phyloP scores from a whole-genome alignment of 108 stramenopile species.

The Nitzschia sp. region DNA sequence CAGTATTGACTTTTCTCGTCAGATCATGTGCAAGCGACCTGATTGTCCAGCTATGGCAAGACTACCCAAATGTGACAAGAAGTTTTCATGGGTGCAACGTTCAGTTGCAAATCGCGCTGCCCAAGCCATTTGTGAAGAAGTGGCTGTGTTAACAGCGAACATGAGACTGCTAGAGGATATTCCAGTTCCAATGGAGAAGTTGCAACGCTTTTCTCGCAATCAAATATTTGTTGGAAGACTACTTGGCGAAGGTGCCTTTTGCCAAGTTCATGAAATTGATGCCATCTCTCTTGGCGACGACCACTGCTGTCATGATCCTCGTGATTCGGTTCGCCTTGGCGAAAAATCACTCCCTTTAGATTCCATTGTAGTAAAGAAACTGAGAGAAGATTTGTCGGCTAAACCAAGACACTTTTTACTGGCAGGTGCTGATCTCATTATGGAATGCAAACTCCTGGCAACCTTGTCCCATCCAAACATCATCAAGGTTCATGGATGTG shows the following conservation, averaged over 20 bases:
- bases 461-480: constrained; percentile 68
- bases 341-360: constrained; percentile 1
- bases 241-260: constrained; percentile 26
- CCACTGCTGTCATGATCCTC: constrained; percentile 2
- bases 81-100: background rate
- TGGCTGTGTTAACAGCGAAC: background rate
- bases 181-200: background rate
- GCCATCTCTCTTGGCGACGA: background rate
- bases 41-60: too few species aligned
- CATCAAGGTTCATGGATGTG: constrained; percentile 56
- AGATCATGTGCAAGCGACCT: too few species aligned
- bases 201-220: constrained; percentile 3
- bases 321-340: too few species aligned
- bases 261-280: constrained; percentile 15
- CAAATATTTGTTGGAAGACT: constrained; percentile 15
- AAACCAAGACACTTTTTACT: constrained; percentile 24
- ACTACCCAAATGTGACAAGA: too few species aligned
- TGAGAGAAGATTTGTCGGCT: constrained; percentile 27
- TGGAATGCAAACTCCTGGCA: constrained; percentile 65
- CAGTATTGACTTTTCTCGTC: too few species aligned
- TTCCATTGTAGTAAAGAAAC: constrained; percentile 60
- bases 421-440: constrained; percentile 61
- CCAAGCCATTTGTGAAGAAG: constrained; percentile 9
- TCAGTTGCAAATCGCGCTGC: constrained; percentile 2
- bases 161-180: constrained; percentile 2